Evolutionary conservation across 306 rosid genomes (phyloP), one percentile per base, ranked within the genome.

Genomic region (Sesbania bispinosa): DNA sequence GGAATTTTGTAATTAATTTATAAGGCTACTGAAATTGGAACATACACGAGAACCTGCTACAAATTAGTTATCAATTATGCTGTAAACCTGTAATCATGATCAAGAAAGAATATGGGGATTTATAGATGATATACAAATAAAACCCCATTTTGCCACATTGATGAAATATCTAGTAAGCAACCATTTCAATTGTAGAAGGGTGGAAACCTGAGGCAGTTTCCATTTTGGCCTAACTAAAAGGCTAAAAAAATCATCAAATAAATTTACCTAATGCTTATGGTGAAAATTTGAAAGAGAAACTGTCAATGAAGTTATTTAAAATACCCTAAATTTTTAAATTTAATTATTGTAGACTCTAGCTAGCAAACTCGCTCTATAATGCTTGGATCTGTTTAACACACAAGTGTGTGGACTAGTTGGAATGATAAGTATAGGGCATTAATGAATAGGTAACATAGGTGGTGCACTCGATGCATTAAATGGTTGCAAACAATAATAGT

Each of bases 231-330:
- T 46, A 11, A 23, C 7, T 53, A 63, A n/a, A n/a, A n/a, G n/a
- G n/a, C n/a, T n/a, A n/a, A n/a, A n/a, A n/a, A n/a, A 27, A 43
- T 53, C 38, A 20, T 41, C 11, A 50, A 61, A 43, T 29, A 21
- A 71, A 7, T 52, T 10, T 10, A 9, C 30, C 8, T 26, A 7
- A 48, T 72, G 24, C 71, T 14, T 59, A 60, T 47, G 5, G 5
- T 59, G 35, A 58, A 35, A 23, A 79, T 46, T 68, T 55, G 48
- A 36, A 47, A 55, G n/a, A n/a, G n/a, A n/a, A n/a, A n/a, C n/a
- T n/a, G n/a, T n/a, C n/a, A n/a, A n/a, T n/a, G n/a, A n/a, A n/a
- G n/a, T n/a, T n/a, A n/a, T n/a, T 54, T 18, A 48, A 45, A 45
- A 39, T 57, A 48, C 7, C 1, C 7, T 0, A 13, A 42, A 10